Percentiles rank a stretch among this genome's conserved stretches.
Evolutionary conservation across 2,329 filamentous ascomycete species (phyloP).

Genomic region (Aschersonia sp.): DNA sequence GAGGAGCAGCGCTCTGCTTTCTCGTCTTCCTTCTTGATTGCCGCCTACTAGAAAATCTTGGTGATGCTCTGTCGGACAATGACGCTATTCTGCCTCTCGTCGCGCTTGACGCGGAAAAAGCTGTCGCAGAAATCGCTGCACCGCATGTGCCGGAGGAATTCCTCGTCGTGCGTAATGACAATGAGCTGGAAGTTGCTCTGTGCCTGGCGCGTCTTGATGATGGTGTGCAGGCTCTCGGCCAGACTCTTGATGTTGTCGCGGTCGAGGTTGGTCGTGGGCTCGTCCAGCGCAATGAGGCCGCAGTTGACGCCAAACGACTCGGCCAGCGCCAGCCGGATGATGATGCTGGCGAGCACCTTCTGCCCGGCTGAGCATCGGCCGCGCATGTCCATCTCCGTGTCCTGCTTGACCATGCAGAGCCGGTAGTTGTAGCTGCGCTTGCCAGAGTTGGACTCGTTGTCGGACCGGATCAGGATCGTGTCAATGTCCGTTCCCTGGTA

Average conservation of each 20-base stretch:
- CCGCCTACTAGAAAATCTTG: slow-evolving; percentile 22
- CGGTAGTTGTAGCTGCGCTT: slow-evolving; percentile 93
- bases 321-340: slow-evolving; percentile 88
- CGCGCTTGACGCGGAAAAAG: slow-evolving; percentile 76
- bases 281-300: slow-evolving; percentile 89
- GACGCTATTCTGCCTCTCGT: slow-evolving; percentile 73
- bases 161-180: slow-evolving; percentile 97
- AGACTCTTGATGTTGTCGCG: slow-evolving; percentile 86
- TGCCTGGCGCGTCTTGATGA: slow-evolving; percentile 68
- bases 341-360: slow-evolving; percentile 91
- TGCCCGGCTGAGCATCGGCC: slow-evolving; percentile 93
- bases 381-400: slow-evolving; percentile 98
- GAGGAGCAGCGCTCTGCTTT: neutral
- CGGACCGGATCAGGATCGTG: slow-evolving; percentile 86
- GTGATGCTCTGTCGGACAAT: slow-evolving; percentile 58
- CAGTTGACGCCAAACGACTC: slow-evolving; percentile 96
- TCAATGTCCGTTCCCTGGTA: slow-evolving; percentile 97
- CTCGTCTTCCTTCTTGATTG: neutral
- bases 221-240: slow-evolving; percentile 69
- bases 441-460: slow-evolving; percentile 59
- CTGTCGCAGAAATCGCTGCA: slow-evolving; percentile 85
- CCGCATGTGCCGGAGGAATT: slow-evolving; percentile 86
- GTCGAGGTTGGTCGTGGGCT: slow-evolving; percentile 95
- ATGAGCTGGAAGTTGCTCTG: slow-evolving; percentile 97
- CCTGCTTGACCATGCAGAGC: slow-evolving; percentile 93